Base-by-base conservation (phyloP, 177 flowering plant genomes). In the Vitis hybrid region DNA sequence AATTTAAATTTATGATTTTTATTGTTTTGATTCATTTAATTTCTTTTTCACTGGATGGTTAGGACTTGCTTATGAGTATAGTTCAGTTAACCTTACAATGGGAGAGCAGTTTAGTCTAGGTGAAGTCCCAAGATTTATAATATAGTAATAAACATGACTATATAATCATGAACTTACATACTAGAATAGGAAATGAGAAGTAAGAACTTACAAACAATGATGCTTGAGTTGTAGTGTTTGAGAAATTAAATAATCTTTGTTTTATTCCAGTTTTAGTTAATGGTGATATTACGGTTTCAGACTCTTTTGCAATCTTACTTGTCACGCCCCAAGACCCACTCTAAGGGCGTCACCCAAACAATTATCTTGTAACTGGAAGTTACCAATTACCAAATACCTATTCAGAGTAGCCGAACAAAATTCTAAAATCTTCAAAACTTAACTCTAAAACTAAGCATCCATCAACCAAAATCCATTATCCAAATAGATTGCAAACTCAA, bases 81-180 rank as follows among this genome's bases (percentile, higher is more conserved):
- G 68, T 70, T 74, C 87, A n/a, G 83, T 86, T 30, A 70, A 86
- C 74, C 81, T 86, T 66, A 3, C 14, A n/a, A 85, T 79, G 75
- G 85, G 87, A 70, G 90, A 88, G 75, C 85, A 86, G 27, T 80
- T 74, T 52, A 79, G 69, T 75, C 72, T 89, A 75, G 94, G 94
- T 90, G 70, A 63, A 10, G 17, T 61, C 55, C 3, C 30, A n/a
- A 41, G 9, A n/a, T 4, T 9, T 63, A 14, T 48, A n/a, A 12
- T 18, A 21, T 11, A 35, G 2, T 35, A 20, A 53, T 41, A 8
- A 24, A 30, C 27, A n/a, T 24, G 35, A 32, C 12, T 41, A 24
- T 15, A 35, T 35, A 35, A 35, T 35, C 9, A 35, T 35, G 46
- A 5, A 7, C 46, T 35, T 35, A 35, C 46, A 6, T 35, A 35